Evolutionary conservation across 352 stramenopile genomes (phyloP), one percentile per base, ranked within the genome.

Genomic region (Phytophthora sansomeana): DNA sequence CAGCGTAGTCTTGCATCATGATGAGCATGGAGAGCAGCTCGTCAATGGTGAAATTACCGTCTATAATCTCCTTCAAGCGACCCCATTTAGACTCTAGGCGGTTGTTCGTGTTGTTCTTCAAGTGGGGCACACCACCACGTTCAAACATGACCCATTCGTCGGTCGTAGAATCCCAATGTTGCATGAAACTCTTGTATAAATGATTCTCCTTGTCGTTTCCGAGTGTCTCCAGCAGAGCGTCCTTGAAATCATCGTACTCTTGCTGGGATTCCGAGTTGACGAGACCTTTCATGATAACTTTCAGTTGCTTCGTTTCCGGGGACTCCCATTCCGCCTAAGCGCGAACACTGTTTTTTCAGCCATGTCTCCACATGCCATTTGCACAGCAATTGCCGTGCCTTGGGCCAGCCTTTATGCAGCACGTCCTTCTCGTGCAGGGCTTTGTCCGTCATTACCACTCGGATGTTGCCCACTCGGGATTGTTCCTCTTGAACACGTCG

Each of bases 281-380:
- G 5, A 63, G 13, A 0, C 26, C 51, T 29, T 46, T 49, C 47
- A 63, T 58, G 0, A 52, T 54, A 5, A 30, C n/a, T 38, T 53
- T 53, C 1, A 48, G 21, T 4, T 32, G 6, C 48, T 47, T 58
- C 0, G 17, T 59, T 44, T 53, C 44, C 29, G 14, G 7, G 1
- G 14, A 32, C 47, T 6, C 44, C 49, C n/a, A 63, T 19, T 3
- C 26, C 30, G 6, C n/a, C n/a, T n/a, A n/a, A n/a, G n/a, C n/a
- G n/a, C n/a, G 28, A 57, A 9, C 55, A 60, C 39, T 69, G 52
- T 6, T n/a, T 46, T 9, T 69, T 58, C 24, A 62, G 19, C 44
- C 52, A 69, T 1, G 52, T 53, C n/a, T 63, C 29, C 2, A 68
- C 60, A 41, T 58, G 51, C 17, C n/a, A 58, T n/a, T 48, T 6